Base-by-base conservation (phyloP, 2,329 filamentous ascomycete genomes). In the Purpureocillium lavendulum region DNA sequence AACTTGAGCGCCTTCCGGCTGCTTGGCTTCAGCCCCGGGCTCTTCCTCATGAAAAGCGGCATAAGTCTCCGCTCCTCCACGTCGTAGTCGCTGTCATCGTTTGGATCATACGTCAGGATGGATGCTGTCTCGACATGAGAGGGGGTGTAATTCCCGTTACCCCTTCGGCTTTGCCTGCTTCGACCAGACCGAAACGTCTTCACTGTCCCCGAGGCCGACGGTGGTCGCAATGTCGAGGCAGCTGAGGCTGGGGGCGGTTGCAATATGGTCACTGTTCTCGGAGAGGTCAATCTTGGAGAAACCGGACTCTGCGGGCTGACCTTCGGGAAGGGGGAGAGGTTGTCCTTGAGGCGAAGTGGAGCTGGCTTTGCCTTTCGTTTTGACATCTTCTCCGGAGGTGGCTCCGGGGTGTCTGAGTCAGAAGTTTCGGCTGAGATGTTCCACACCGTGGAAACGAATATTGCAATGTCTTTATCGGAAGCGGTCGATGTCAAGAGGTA, bases 401-500 rank as follows among this genome's bases (percentile, higher is more conserved):
- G 53, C 12, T 73, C 67, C 0, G 66, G 61, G 1, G 59, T 53
- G 45, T 77, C 77, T 44, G 65, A 71, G 3, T 59, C 43, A 3
- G 53, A 55, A 13, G 52, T 40, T 4, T 51, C 50, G 5, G 46
- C 49, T 9, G 56, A 49, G 16, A 69, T 63, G 40, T 68, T 69
- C 50, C 70, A 68, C 14, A 82, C 69, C 0, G 66, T 64, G 0
- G 67, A 65, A 24, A 80, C 61, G 44, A 81, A 75, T 0, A 60
- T 66, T 0, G 68, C 61, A 28, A 78, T 70, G 46, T 81, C 76
- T 4, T 61, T 51, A 12, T 72, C 67, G 7, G 64, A 71, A 3
- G 77, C 77, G 1, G 65, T 67, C 3, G 71, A 73, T 0, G 73
- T 69, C 17, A 82, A 62, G 9, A 79, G 60, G 46, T 73, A 77